Percentiles rank a stretch among this genome's conserved stretches.
Evolutionary conservation across 2,329 filamentous ascomycete species (phyloP).

Genomic region (Xylariales sp.): DNA sequence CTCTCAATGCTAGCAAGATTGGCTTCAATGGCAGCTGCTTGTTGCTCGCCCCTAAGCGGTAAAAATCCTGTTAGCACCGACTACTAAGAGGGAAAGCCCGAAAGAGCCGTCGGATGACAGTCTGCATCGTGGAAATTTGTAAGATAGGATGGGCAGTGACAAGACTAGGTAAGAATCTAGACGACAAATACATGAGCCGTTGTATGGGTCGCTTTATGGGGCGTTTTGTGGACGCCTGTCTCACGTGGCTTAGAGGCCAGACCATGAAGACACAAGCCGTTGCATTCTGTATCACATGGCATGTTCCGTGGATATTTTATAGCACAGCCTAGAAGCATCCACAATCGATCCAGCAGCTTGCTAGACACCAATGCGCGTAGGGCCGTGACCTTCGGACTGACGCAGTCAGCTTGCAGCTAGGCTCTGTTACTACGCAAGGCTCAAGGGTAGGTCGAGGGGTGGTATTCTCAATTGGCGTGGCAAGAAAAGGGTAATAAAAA

Average conservation of each 20-base stretch:
- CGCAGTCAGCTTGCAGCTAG: constrained; percentile 23
- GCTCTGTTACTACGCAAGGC: neutral
- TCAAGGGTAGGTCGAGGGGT: neutral
- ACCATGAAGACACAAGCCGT: too few relatives aligned
- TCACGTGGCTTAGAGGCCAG: too few relatives aligned
- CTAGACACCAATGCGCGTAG: constrained; percentile 8
- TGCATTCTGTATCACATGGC: too few relatives aligned
- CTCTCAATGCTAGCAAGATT: constrained; percentile 49
- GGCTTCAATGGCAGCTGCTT: constrained; percentile 49
- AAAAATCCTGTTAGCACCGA: constrained; percentile 27
- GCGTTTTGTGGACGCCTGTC: too few relatives aligned
- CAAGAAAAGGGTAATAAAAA: constrained; percentile 37
- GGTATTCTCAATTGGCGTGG: constrained; percentile 39
- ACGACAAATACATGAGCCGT: neutral
- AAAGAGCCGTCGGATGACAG: neutral
- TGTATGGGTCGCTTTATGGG: neutral
- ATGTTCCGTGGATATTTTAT: neutral
- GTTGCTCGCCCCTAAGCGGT: constrained; percentile 49
- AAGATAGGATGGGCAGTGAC: constrained; percentile 2
- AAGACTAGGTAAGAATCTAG: constrained; percentile 10
- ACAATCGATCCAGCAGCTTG: constrained; percentile 14
- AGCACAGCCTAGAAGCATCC: constrained; percentile 12
- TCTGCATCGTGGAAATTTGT: neutral
- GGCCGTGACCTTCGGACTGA: constrained; percentile 12
- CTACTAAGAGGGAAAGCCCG: neutral